These are phyloP conservation scores for Biscogniauxia mediterranea DNA, from an alignment of 2,329 filamentous ascomycete species.

Conservation along the genomic window DNA sequence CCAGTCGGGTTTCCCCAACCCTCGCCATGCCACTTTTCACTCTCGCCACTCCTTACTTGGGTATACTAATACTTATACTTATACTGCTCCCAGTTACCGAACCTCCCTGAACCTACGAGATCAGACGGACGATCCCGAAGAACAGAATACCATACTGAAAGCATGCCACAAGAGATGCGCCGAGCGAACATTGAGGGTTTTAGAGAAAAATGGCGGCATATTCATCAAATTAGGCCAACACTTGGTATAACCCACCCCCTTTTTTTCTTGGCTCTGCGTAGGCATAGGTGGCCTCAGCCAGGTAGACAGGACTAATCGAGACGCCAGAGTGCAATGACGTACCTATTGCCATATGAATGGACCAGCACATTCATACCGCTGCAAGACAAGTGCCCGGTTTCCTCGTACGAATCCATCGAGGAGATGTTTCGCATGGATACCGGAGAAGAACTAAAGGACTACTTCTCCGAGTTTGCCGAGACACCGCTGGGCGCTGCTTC, in stretches of 20 bases:
- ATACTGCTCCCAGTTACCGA: conserved; percentile 66
- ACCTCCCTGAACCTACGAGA: conserved; percentile 73
- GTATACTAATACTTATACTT: conserved; percentile 4
- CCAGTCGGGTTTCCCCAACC: not conserved
- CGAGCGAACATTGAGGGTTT: conserved; percentile 75
- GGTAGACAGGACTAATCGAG: conserved; percentile 20
- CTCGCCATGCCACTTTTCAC: not conserved
- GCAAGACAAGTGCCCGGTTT: conserved; percentile 93
- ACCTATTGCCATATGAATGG: conserved; percentile 88
- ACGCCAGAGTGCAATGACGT: conserved; percentile 82
- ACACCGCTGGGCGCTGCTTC: conserved; percentile 89
- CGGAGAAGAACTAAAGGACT: conserved; percentile 71
- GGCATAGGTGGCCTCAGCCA: conserved; percentile 3
- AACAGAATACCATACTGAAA: conserved; percentile 67
- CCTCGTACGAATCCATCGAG: conserved; percentile 81
- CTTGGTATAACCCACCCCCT: conserved; percentile 49
- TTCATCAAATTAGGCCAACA: conserved; percentile 98
- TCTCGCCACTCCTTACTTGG: no score
- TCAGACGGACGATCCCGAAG: conserved; percentile 57
- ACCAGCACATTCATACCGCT: conserved; percentile 93
- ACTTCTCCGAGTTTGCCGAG: conserved; percentile 80
- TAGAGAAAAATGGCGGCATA: conserved; percentile 96
- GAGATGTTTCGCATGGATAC: conserved; percentile 86
- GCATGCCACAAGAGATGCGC: conserved; percentile 93
- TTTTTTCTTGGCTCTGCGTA: not conserved